Base-by-base conservation (phyloP, 345 rosid species). In the Nasturtium officinale region DNA sequence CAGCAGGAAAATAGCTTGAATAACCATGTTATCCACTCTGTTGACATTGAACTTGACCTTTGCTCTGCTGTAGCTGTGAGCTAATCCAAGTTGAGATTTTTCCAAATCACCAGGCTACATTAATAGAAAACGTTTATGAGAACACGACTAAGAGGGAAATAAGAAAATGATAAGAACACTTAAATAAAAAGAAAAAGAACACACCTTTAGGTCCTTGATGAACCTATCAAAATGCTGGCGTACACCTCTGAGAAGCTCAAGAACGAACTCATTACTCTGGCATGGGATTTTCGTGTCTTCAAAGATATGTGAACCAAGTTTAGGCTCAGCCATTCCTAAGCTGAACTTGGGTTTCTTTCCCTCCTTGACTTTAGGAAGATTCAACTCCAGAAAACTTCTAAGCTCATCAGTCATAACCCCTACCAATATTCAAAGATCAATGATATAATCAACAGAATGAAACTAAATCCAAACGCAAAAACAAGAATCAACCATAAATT, bases 21-120 rank as follows among this genome's bases (percentile, higher is more conserved):
- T 95, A 72, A 91, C 93, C 97, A 95, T 95, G 76, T 92, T 96
- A 70, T 96, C 98, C 20, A 89, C 92, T 52, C 95, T 79, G 84
- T 96, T 96, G 40, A 96, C 98, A 77, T 96, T 96, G 78, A 96
- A 96, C 84, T 96, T 92, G 63, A 96, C 98, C 79, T 95, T 91
- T 15, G 97, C 98, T 80, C 99, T 83, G 83, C 97, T 95, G 82
- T 95, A 95, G 78, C 97, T 95, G 78, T 95, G 99, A 2, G 87
- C 97, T 55, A 95, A 85, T 60, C 99, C 99, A 78, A 96, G 96
- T 69, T 96, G 99, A 42, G 97, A 90, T 79, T 90, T 92, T 71
- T 92, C 98, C 52, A 90, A 38, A 77, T 92, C 98, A 55, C 99
- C 92, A 18, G 96, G 86, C 98, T 92, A 77, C 59, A 71, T 1